A percentile compares a stretch with the other conserved stretches of the same genome.
Evolutionary conservation across 108 stramenopile species (phyloP).

Genomic region (Skeletonema tropicum): DNA sequence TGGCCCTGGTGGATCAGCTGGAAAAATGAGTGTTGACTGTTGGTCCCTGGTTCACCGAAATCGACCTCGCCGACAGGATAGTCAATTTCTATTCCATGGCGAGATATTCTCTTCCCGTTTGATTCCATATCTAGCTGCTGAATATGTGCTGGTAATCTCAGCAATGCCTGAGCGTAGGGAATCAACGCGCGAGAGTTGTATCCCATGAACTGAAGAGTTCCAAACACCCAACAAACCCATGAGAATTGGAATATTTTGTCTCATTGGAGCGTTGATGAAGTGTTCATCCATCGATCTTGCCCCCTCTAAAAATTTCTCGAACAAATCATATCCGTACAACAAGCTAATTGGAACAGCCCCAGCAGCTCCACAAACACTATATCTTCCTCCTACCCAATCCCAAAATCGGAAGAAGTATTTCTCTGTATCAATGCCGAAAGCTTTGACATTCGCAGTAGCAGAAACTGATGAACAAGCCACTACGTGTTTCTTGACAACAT

Average conservation of each 20-base stretch:
- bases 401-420: slow-evolving; percentile 93
- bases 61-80: slow-evolving; percentile 95
- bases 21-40: slow-evolving; percentile 99
- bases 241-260: slow-evolving; percentile 93
- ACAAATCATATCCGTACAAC: slow-evolving; percentile 91
- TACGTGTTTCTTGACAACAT: slow-evolving; percentile 95
- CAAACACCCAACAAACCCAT: slow-evolving; percentile 99
- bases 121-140: slow-evolving; percentile 99
- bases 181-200: slow-evolving; percentile 84
- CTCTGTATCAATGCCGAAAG: slow-evolving; percentile 91
- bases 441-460: slow-evolving; percentile 72
- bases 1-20: slow-evolving; percentile 99
- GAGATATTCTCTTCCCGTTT: slow-evolving; percentile 88
- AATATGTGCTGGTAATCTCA: slow-evolving; percentile 98
- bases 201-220: slow-evolving; percentile 97
- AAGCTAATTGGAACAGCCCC: slow-evolving; percentile 94
- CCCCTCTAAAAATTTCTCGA: slow-evolving; percentile 94
- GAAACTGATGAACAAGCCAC: slow-evolving; percentile 91
- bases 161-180: slow-evolving; percentile 97
- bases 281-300: slow-evolving; percentile 97
- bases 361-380: slow-evolving; percentile 93
- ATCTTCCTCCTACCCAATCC: slow-evolving; percentile 98
- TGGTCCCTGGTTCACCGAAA: slow-evolving; percentile 99
- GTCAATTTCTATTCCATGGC: slow-evolving; percentile 84
- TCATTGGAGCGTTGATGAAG: slow-evolving; percentile 91